Evolutionary conservation across 257 asterid species (phyloP), one percentile per base, ranked within the genome.

Genomic region (Forsythia suspensa): DNA sequence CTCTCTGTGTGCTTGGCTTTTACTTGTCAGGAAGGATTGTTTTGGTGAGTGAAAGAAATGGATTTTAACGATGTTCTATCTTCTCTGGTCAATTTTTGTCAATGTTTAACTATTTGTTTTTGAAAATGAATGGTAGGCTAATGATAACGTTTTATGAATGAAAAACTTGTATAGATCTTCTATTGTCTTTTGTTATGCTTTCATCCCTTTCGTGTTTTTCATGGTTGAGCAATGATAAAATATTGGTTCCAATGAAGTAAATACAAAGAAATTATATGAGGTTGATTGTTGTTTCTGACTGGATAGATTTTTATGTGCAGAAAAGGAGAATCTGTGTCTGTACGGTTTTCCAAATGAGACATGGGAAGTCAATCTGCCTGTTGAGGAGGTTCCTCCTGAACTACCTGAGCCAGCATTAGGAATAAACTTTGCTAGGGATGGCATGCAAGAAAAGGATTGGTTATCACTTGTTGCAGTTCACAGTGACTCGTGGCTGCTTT

Each of bases 351-450:
- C 70, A 9, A 63, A 63, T 63, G 70, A 63, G 70, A 63, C 70
- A 63, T 63, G 70, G 70, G 70, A 63, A 29, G 70, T 63, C 70
- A 63, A 63, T 39, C 40, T 63, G 37, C 70, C 70, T 63, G 70
- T 63, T 63, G 70, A 63, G 18, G 70, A 63, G 70, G 70, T 63
- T 63, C 70, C 70, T 29, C 70, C 70, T 63, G 70, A 63, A 63
- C 70, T 63, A 10, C 70, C 70, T 29, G 70, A 63, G 40, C 70
- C 70, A 63, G 70, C 70, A 12, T 63, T 63, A 29, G 70, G 70
- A 63, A 63, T 63, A 63, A 63, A 63, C 70, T 63, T 63, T 63
- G 70, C 70, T 63, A 63, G 70, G 40, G 70, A 63, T 63, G 70
- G 70, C 39, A 63, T 63, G 70, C 70, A 63, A 63, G 70, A 63